These are phyloP conservation scores for Ophiosphaerella narmari DNA, from an alignment of 2,329 filamentous ascomycete genomes.

Conservation along the genomic window DNA sequence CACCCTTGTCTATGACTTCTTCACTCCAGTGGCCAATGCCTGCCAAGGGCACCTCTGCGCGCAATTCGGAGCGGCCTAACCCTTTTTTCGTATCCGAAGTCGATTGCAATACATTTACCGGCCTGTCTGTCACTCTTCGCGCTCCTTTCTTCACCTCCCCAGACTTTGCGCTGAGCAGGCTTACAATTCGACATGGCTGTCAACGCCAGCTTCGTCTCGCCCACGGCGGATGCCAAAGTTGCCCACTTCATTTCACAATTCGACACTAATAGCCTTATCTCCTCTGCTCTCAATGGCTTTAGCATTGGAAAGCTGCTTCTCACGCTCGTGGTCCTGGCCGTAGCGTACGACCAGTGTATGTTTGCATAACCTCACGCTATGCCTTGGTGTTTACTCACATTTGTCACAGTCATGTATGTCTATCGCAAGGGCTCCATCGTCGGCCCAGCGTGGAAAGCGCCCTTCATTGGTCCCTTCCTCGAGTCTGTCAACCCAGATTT, in stretches of 20 bases:
- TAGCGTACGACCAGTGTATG: constrained; percentile 91
- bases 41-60: constrained; percentile 9
- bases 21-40: constrained; percentile 16
- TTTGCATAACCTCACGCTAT: constrained; percentile 19
- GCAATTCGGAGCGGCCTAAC: constrained; percentile 17
- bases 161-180: constrained; percentile 4
- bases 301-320: constrained; percentile 47
- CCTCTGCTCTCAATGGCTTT: constrained; percentile 37
- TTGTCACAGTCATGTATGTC: constrained; percentile 58
- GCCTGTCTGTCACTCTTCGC: constrained; percentile 5
- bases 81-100: constrained; percentile 15
- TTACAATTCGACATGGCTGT: constrained; percentile 32
- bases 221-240: constrained; percentile 45
- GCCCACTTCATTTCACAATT: constrained; percentile 37
- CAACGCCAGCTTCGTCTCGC: constrained; percentile 48
- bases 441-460: constrained; percentile 54
- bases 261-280: constrained; percentile 36
- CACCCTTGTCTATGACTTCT: too few relatives aligned
- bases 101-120: constrained; percentile 8
- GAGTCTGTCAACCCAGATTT: constrained; percentile 92
- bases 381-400: constrained; percentile 27
- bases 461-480: constrained; percentile 84
- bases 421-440: constrained; percentile 53
- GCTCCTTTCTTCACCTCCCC: neutral
- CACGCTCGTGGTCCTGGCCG: constrained; percentile 70